phyloP scores from a whole-genome alignment of 2,329 filamentous ascomycete genomes.

The Aspergillus pseudoglaucus region DNA sequence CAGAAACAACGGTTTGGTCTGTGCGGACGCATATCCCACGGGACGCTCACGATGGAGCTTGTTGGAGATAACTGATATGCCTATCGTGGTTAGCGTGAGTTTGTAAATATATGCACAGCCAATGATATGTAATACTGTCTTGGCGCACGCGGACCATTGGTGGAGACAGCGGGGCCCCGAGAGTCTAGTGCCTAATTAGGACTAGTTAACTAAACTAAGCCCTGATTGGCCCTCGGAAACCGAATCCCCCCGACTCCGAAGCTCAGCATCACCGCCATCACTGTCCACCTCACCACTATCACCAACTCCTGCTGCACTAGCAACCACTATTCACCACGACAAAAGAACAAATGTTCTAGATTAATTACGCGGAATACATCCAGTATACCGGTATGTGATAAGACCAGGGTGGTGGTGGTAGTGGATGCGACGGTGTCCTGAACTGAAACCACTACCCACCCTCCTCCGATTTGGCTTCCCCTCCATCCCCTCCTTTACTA shows the following conservation, averaged over 20 bases:
- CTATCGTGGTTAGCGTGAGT: not conserved
- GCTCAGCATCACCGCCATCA: not conserved
- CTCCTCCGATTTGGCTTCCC: not conserved
- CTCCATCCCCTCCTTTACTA: not conserved
- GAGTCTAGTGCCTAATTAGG: not conserved
- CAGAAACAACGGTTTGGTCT: not conserved
- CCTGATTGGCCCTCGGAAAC: not conserved
- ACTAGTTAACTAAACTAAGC: not conserved
- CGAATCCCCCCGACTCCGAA: not conserved
- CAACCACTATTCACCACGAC: not conserved
- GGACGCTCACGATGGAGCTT: not conserved
- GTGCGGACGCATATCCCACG: not conserved
- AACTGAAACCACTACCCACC: not conserved
- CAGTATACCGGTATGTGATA: not conserved
- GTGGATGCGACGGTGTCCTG: not conserved
- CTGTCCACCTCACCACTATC: not conserved
- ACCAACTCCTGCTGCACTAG: not conserved
- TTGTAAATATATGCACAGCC: not conserved
- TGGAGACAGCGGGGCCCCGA: not conserved
- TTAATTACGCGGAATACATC: not conserved
- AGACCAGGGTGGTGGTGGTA: not conserved
- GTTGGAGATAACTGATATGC: not conserved
- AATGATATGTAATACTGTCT: not conserved
- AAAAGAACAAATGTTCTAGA: not conserved
- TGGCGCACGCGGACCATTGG: not conserved